Evolutionary conservation across 495 filamentous ascomycete genomes (phyloP).

Genomic region (Penicillium crystallinum): DNA sequence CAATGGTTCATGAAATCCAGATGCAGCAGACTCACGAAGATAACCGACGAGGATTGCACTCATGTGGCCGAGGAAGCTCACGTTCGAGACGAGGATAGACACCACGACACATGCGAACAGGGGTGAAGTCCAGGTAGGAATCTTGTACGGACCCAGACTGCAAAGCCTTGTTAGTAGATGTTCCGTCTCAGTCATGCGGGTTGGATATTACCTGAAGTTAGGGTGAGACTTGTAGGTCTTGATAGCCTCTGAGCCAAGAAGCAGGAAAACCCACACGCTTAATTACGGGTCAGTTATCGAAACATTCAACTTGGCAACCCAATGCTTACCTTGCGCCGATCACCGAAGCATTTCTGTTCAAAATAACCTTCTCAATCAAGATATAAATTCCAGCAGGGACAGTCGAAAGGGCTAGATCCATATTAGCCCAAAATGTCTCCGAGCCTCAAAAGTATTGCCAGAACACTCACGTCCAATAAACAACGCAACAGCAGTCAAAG

Average conservation of each 20-base stretch:
- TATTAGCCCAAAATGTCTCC: slow-evolving; percentile 11
- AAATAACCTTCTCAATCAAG: slow-evolving; percentile 60
- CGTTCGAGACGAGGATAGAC: slow-evolving; percentile 69
- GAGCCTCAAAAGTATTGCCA: not conserved
- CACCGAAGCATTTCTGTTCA: slow-evolving; percentile 61
- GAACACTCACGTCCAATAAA: slow-evolving; percentile 82
- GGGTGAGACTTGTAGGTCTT: slow-evolving; percentile 72
- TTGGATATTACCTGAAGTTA: slow-evolving; percentile 52
- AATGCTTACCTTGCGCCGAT: slow-evolving; percentile 73
- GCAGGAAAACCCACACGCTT: slow-evolving; percentile 87
- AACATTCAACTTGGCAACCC: not conserved
- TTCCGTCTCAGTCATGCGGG: not conserved
- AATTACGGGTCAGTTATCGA: slow-evolving; percentile 9
- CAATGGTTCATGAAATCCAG: not conserved
- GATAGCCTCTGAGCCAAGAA: slow-evolving; percentile 78
- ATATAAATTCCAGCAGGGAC: slow-evolving; percentile 71
- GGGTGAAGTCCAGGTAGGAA: slow-evolving; percentile 92
- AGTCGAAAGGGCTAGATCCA: slow-evolving; percentile 62
- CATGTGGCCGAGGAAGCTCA: slow-evolving; percentile 80
- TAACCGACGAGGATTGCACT: slow-evolving; percentile 79
- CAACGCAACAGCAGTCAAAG: slow-evolving; percentile 73
- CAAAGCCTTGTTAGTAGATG: slow-evolving; percentile 9
- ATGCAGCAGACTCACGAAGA: slow-evolving; percentile 54
- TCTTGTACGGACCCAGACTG: slow-evolving; percentile 56
- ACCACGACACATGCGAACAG: slow-evolving; percentile 64